Evolutionary conservation across 2,329 filamentous ascomycete genomes (phyloP).

Genomic region (Helotiales sp.): DNA sequence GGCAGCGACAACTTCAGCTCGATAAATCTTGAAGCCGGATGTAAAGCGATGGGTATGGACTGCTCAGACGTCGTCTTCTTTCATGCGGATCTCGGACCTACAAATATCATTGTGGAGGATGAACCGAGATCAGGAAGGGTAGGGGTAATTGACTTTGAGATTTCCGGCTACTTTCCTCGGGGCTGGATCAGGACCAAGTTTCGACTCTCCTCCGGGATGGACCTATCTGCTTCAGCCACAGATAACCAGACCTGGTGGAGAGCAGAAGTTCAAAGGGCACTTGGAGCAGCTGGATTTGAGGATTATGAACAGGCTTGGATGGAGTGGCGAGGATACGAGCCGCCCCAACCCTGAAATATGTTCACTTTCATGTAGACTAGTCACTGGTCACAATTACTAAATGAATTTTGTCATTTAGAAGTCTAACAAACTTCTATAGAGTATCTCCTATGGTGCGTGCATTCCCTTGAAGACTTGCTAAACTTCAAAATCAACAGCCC

Average conservation of each 20-base stretch:
- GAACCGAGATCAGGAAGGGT: not conserved
- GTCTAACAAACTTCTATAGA: no score
- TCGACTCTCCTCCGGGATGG: not conserved
- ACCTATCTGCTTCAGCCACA: not conserved
- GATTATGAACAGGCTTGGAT: not conserved
- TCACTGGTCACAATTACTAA: not conserved
- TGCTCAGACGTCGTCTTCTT: not conserved
- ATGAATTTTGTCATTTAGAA: no score
- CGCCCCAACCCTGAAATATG: not conserved
- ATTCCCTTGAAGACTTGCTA: no score
- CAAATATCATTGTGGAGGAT: constrained; percentile 7
- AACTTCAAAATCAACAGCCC: no score
- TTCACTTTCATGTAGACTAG: not conserved
- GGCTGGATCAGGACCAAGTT: constrained; percentile 4
- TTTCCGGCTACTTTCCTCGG: constrained; percentile 4
- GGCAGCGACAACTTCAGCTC: not conserved
- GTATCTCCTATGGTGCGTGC: no score
- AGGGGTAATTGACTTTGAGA: not conserved
- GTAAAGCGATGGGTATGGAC: constrained; percentile 3
- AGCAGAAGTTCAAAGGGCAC: not conserved
- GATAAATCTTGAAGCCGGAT: not conserved
- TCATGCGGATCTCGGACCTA: constrained; percentile 1
- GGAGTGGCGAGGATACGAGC: not conserved
- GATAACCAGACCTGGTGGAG: not conserved
- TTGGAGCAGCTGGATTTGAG: not conserved